These are phyloP conservation scores for Saccharomycopsis crataegensis DNA, from an alignment of 1,139 yeast species.

Conservation along the genomic window DNA sequence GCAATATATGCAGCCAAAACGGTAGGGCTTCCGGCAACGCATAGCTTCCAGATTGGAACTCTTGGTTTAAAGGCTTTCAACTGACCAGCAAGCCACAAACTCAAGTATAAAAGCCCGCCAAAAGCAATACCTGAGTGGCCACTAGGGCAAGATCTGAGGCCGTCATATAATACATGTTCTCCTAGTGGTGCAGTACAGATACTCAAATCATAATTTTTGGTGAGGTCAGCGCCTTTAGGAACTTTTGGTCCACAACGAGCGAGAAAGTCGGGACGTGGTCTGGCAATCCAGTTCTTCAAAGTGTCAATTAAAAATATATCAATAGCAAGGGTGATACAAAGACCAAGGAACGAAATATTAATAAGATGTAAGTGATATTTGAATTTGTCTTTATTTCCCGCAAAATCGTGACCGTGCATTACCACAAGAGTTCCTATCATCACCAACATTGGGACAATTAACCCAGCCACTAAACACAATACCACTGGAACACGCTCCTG, in stretches of 20 bases:
- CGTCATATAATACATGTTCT: conserved; percentile 45
- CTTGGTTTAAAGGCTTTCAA: conserved; percentile 34
- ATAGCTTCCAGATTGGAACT: conserved; percentile 51
- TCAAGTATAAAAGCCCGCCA: conserved; percentile 57
- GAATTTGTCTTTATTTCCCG: neutral
- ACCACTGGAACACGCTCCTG: conserved; percentile 13
- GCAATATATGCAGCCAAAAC: conserved; percentile 62
- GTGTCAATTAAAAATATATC: conserved; percentile 41
- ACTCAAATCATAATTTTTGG: conserved; percentile 36
- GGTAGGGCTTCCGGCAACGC: conserved; percentile 35
- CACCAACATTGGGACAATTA: conserved; percentile 10
- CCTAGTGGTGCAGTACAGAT: conserved; percentile 52
- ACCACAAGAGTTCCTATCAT: conserved; percentile 2
- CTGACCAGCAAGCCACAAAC: conserved; percentile 63
- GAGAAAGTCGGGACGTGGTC: conserved; percentile 73
- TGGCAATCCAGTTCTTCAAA: conserved; percentile 64
- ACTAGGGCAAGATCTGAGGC: conserved; percentile 73
- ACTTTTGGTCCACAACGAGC: conserved; percentile 53
- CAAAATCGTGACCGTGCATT: conserved; percentile 4
- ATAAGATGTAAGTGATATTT: conserved; percentile 11
- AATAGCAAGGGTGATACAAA: conserved; percentile 7
- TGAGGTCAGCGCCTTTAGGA: conserved; percentile 35
- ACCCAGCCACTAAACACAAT: conserved; percentile 4
- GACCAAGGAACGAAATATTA: conserved; percentile 15
- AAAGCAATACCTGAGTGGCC: conserved; percentile 66